Evolutionary conservation across 2,329 filamentous ascomycete genomes (phyloP).

Genomic region (Teratosphaeria epicoccoides): DNA sequence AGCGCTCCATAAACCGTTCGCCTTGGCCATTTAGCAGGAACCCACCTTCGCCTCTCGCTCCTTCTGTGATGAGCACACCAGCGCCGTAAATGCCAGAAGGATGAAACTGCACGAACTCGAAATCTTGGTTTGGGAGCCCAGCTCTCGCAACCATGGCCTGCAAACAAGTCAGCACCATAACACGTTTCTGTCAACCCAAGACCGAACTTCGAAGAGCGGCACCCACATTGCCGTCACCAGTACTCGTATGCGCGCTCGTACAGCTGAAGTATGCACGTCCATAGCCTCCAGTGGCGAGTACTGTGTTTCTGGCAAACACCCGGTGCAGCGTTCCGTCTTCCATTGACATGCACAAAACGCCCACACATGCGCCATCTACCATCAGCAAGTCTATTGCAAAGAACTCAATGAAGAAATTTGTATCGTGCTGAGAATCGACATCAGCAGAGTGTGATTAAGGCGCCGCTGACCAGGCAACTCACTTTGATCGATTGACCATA

Average conservation of each 20-base stretch:
- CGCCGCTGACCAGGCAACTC: not conserved
- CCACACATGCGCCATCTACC: slow-evolving; percentile 38
- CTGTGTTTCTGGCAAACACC: slow-evolving; percentile 39
- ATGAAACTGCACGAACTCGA: slow-evolving; percentile 44
- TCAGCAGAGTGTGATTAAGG: not conserved
- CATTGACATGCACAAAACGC: slow-evolving; percentile 38
- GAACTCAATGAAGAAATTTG: slow-evolving; percentile 42
- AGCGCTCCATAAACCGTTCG: slow-evolving; percentile 43
- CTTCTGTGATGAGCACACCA: slow-evolving; percentile 41
- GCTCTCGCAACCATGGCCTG: slow-evolving; percentile 40
- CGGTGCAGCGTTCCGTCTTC: slow-evolving; percentile 41
- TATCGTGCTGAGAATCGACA: slow-evolving; percentile 26
- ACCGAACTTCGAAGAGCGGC: too few species aligned
- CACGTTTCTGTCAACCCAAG: too few species aligned
- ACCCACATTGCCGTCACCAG: slow-evolving; percentile 37
- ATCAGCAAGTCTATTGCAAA: slow-evolving; percentile 41
- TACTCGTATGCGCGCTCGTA: slow-evolving; percentile 40
- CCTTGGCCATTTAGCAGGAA: slow-evolving; percentile 40
- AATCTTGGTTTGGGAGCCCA: slow-evolving; percentile 39
- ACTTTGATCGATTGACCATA: slow-evolving; percentile 39
- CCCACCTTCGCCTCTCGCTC: slow-evolving; percentile 40
- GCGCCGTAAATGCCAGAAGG: slow-evolving; percentile 42
- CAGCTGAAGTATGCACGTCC: slow-evolving; percentile 42
- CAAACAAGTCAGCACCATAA: not conserved
- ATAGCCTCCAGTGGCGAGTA: slow-evolving; percentile 41